Base-by-base conservation (phyloP, 768 basidiomycete genomes). In the Mycena latifolia region DNA sequence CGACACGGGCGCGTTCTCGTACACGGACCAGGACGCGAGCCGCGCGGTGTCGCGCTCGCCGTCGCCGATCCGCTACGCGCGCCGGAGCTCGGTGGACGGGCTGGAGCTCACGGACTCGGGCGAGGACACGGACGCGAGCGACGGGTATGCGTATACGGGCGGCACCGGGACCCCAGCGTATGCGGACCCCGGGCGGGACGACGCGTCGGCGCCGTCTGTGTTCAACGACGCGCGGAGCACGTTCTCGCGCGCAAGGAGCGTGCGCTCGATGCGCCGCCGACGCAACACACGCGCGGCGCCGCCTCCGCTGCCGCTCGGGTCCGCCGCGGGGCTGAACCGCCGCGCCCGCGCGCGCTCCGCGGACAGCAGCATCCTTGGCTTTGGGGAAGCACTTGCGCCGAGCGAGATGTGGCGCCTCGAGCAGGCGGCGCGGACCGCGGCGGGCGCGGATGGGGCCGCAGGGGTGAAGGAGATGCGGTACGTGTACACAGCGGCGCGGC, bases 401-500 rank as follows among this genome's bases (percentile, higher is more conserved):
- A 66, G 65, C 43, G 69, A 58, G 56, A 63, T 70, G 69, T 70
- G 58, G 57, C 41, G 48, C 25, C 29, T 63, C 47, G 65, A 70
- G 62, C 64, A 63, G 64, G 61, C 48, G 31, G 61, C 61, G 47
- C 35, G 50, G 22, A 52, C 37, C 35, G 64, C 33, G 31, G 41
- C 18, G 14, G 35, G 22, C 22, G 24, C 31, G 18, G 31, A 5
- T 1, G 20, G 31, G 17, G 31, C 5, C 7, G 47, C 25, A 41
- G 24, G 27, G 17, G 37, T 27, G 56, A 25, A 58, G 43, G 65
- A 70, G 47, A 70, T 70, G 69, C 69, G 65, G 51, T 66, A 55
- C 47, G 48, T 66, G 61, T 66, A 70, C 14, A 25, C 52, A 27
- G 56, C 64, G 46, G 56, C 64, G 46, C 20, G 61, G 52, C 45